These are phyloP conservation scores for Flaveria linearis DNA, from an alignment of 129 eudicot species.

Conservation along the genomic window DNA sequence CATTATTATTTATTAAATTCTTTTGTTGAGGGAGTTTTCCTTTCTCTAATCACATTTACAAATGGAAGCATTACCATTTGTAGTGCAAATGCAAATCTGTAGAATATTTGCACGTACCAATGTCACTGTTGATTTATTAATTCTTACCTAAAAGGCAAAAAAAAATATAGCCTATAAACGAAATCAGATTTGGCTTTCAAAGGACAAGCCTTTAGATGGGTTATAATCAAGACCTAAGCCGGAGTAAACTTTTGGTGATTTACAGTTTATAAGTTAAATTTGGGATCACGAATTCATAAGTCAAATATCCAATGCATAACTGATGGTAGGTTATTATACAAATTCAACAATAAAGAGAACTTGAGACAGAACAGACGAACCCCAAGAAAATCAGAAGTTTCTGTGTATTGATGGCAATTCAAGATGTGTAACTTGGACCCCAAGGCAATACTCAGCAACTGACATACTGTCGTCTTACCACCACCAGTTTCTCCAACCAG, in stretches of 20 bases:
- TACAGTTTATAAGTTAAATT: neutral
- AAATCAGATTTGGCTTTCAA: neutral
- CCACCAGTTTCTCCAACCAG: conserved; percentile 99
- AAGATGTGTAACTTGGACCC: conserved; percentile 74
- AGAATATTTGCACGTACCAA: neutral
- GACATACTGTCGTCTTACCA: conserved; percentile 95
- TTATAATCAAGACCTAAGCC: neutral
- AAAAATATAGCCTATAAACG: neutral
- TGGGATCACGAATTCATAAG: neutral
- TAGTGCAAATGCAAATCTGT: neutral
- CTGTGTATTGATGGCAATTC: conserved; percentile 98
- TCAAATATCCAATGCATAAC: neutral
- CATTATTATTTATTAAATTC: neutral
- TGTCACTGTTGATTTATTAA: neutral
- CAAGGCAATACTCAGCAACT: conserved; percentile 71
- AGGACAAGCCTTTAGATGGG: neutral
- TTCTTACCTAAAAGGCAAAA: neutral
- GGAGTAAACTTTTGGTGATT: neutral
- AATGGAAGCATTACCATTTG: neutral
- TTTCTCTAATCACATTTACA: neutral
- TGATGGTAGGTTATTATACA: neutral
- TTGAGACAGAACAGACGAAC: conserved; percentile 43
- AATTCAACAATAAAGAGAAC: neutral
- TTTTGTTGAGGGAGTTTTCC: neutral
- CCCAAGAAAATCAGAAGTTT: conserved; percentile 99